Conservation (phyloP, 2,329 filamentous ascomycete species). For the Alternaria viburni region DNA sequence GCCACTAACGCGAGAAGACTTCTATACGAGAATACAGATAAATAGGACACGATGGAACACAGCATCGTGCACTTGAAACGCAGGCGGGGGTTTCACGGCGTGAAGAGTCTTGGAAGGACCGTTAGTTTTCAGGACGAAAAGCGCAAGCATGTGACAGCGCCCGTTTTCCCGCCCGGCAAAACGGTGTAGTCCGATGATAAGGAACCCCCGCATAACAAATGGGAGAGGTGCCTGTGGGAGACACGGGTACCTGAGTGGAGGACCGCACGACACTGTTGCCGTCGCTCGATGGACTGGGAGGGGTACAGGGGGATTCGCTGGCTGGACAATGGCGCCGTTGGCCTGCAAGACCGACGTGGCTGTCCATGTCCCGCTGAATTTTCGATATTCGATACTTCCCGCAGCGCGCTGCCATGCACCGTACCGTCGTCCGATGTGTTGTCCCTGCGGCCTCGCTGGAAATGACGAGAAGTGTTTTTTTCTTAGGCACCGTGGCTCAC, state of each 20-base stretch:
- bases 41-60: slow-evolving; percentile 28
- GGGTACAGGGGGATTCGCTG: slow-evolving; percentile 20
- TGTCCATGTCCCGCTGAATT: slow-evolving; percentile 28
- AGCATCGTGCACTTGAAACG: slow-evolving; percentile 30
- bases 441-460: slow-evolving; percentile 15
- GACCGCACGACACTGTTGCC: slow-evolving; percentile 10
- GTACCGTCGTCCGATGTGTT: slow-evolving; percentile 18
- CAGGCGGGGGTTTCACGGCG: slow-evolving; percentile 22
- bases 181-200: slow-evolving; percentile 3
- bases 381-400: slow-evolving; percentile 21
- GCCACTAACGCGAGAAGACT: not conserved
- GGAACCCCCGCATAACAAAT: not conserved
- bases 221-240: slow-evolving; percentile 6
- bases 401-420: slow-evolving; percentile 20
- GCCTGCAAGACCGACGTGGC: slow-evolving; percentile 40
- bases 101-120: slow-evolving; percentile 11
- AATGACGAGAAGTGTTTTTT: slow-evolving; percentile 1
- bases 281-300: slow-evolving; percentile 6
- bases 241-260: slow-evolving; percentile 27
- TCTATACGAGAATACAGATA: not conserved
- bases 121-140: slow-evolving; percentile 17
- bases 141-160: slow-evolving; percentile 7
- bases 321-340: slow-evolving; percentile 23
- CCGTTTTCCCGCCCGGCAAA: slow-evolving; percentile 9
- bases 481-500: not conserved